These are phyloP conservation scores for Capronia americana DNA, from an alignment of 2,329 filamentous ascomycete species.

Conservation along the genomic window DNA sequence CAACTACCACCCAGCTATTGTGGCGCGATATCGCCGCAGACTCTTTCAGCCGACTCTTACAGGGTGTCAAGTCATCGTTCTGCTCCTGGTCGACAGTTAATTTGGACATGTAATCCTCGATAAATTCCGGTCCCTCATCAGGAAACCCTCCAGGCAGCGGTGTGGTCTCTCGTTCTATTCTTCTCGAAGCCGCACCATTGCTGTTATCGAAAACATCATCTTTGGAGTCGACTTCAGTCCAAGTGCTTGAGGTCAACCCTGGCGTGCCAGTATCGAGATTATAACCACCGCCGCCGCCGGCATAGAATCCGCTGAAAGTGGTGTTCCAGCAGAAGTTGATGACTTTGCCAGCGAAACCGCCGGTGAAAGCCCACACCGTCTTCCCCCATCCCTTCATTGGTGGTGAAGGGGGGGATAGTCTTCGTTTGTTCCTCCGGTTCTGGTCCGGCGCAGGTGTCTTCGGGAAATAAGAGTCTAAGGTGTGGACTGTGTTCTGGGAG, in stretches of 20 bases:
- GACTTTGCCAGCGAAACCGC: conserved; percentile 67
- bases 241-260: conserved; percentile 38
- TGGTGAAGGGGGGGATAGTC: conserved; percentile 23
- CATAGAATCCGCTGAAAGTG: conserved; percentile 82
- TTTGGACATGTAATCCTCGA: conserved; percentile 53
- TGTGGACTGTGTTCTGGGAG: conserved; percentile 41
- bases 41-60: conserved; percentile 1
- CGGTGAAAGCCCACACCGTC: conserved; percentile 52
- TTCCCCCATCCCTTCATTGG: conserved; percentile 47
- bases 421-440: conserved; percentile 8
- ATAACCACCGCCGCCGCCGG: conserved; percentile 79
- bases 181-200: conserved; percentile 17
- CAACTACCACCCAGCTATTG: conserved; percentile 75
- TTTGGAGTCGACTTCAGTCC: conserved; percentile 43
- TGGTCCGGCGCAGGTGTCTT: conserved; percentile 26
- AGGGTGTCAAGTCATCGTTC: conserved; percentile 40
- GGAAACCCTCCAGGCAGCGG: conserved; percentile 63
- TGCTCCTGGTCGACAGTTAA: conserved; percentile 45
- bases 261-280: conserved; percentile 53
- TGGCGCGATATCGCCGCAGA: conserved; percentile 50
- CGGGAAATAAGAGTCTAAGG: conserved; percentile 33
- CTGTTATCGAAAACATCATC: conserved; percentile 40
- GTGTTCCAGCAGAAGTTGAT: conserved; percentile 81
- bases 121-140: conserved; percentile 51
- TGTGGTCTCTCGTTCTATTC: conserved; percentile 44